Conservation (phyloP, 306 rosid species). For the Styphnolobium japonicum region DNA sequence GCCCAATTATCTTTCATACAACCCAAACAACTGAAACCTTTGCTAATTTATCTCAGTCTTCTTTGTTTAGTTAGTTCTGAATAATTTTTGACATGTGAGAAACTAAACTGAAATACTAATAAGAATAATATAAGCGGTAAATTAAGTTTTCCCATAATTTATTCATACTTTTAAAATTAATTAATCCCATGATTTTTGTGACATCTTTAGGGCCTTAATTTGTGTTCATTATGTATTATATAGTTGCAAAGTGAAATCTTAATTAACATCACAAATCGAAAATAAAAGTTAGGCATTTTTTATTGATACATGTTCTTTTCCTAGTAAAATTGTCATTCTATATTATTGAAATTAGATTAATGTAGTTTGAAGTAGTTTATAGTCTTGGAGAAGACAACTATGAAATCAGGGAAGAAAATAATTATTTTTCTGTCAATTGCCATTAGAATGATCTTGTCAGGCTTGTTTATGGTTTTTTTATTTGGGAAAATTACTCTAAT, state of each 20-base stretch:
- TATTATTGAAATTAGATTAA: constrained; percentile 19
- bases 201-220: not conserved
- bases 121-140: not conserved
- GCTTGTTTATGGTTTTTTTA: not conserved
- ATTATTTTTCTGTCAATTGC: not conserved
- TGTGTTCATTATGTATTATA: not conserved
- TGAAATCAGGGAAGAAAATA: not conserved
- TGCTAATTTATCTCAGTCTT: not conserved
- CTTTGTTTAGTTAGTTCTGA: constrained; percentile 6
- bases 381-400: not conserved
- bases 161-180: not conserved
- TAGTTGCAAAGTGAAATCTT: not conserved
- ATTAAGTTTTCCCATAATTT: not conserved
- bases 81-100: not conserved
- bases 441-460: not conserved
- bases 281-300: not conserved
- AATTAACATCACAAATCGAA: not conserved
- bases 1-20: not conserved
- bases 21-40: constrained; percentile 4
- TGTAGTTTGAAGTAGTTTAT: not conserved
- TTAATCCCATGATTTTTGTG: not conserved
- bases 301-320: not conserved
- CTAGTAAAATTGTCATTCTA: not conserved
- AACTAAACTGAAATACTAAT: not conserved
- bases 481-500: not conserved